A percentile compares a stretch with the other conserved stretches of the same genome.
phyloP scores from a whole-genome alignment of 768 basidiomycete species.

The Tricholoma hemisulphureum region DNA sequence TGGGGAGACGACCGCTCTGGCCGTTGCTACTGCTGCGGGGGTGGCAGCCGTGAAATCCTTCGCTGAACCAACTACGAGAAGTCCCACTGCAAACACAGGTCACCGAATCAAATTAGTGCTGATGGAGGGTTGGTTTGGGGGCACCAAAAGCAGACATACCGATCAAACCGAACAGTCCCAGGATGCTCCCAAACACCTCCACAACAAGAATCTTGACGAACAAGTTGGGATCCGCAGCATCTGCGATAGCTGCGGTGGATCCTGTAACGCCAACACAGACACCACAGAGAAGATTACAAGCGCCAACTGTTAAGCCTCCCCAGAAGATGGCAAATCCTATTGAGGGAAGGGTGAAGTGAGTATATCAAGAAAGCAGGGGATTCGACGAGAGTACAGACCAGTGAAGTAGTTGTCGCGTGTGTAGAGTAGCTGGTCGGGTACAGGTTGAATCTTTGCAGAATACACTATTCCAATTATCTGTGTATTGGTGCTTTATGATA shows the following conservation, averaged over 20 bases:
- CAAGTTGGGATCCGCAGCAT: constrained; percentile 90
- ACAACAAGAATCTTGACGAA: constrained; percentile 98
- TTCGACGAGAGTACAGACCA: constrained; percentile 40
- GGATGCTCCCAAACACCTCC: constrained; percentile 89
- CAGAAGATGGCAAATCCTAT: constrained; percentile 92
- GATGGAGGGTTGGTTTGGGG: neutral
- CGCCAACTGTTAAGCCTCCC: constrained; percentile 92
- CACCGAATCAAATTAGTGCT: neutral
- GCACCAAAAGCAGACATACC: constrained; percentile 58
- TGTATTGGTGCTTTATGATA: neutral
- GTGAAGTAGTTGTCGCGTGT: constrained; percentile 91
- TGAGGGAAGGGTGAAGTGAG: neutral
- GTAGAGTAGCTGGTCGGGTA: constrained; percentile 70
- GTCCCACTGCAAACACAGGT: constrained; percentile 53
- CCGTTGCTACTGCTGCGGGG: constrained; percentile 26
- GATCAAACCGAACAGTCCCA: constrained; percentile 91
- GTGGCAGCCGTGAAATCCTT: constrained; percentile 50
- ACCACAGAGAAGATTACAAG: constrained; percentile 94
- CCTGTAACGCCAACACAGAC: constrained; percentile 93
- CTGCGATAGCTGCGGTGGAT: constrained; percentile 90
- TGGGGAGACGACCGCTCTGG: constrained; percentile 36
- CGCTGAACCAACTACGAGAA: constrained; percentile 75
- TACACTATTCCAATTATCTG: constrained; percentile 97
- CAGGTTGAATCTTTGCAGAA: constrained; percentile 69
- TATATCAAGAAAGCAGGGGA: neutral